phyloP scores from a whole-genome alignment of 306 rosid genomes.

The Glycine soja region DNA sequence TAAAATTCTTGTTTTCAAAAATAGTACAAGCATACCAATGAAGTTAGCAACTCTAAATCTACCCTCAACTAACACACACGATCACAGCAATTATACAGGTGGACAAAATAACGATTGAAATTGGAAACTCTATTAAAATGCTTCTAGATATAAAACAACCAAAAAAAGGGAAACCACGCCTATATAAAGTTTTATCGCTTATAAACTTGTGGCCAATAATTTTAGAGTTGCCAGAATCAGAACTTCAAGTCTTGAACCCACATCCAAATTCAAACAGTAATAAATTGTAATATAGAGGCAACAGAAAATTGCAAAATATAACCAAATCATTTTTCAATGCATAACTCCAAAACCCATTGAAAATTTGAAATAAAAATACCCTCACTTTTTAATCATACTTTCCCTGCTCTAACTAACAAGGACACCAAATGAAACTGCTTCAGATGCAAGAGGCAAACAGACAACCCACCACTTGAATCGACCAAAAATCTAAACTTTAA shows the following conservation, averaged over 20 bases:
- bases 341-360: not conserved
- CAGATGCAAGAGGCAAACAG: conserved; percentile 22
- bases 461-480: conserved; percentile 46
- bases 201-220: conserved; percentile 21
- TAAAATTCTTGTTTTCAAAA: not conserved
- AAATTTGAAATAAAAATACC: not conserved
- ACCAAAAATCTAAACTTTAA: not conserved
- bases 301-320: not conserved
- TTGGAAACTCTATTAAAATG: conserved; percentile 5
- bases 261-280: not conserved
- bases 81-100: conserved; percentile 6
- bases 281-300: not conserved
- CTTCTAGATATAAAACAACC: not conserved
- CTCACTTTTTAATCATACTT: conserved; percentile 5
- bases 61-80: conserved; percentile 35
- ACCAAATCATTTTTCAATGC: not conserved
- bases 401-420: conserved; percentile 32
- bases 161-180: not conserved
- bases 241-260: not conserved
- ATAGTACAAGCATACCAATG: conserved; percentile 25
- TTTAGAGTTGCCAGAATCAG: not conserved
- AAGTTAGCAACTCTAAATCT: conserved; percentile 5
- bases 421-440: conserved; percentile 30
- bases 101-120: not conserved
- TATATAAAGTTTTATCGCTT: not conserved